These are phyloP conservation scores for Priceomyces haplophilus DNA, from an alignment of 805 yeast species.

Conservation along the genomic window DNA sequence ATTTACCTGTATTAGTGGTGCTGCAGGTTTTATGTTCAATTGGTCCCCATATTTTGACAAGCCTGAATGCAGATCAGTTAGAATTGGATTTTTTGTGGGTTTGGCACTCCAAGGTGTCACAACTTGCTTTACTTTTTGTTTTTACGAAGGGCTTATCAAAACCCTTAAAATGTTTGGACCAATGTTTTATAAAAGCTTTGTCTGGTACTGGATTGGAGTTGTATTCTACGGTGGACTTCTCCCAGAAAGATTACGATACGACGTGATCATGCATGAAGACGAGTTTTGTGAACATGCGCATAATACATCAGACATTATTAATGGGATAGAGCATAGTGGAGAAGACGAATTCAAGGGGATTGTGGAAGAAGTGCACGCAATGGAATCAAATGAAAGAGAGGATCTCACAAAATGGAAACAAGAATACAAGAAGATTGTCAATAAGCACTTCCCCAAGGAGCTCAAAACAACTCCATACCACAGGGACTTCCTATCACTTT, in stretches of 20 bases:
- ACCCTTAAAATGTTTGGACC: conserved; percentile 63
- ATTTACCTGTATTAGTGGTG: conserved; percentile 65
- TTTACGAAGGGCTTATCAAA: conserved; percentile 52
- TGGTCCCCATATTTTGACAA: conserved; percentile 92
- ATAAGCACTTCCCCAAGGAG: conserved; percentile 34
- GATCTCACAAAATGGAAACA: conserved; percentile 12
- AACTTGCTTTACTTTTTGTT: conserved; percentile 55
- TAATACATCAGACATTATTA: conserved; percentile 28
- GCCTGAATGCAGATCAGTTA: conserved; percentile 75
- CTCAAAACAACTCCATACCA: conserved; percentile 34
- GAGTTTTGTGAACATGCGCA: conserved; percentile 22
- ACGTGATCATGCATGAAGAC: conserved; percentile 53
- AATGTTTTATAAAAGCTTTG: conserved; percentile 59
- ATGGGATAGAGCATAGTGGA: conserved; percentile 37
- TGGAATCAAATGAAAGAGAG: conserved; percentile 8
- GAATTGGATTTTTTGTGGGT: conserved; percentile 78
- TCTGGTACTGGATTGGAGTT: conserved; percentile 79
- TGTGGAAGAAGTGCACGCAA: conserved; percentile 23
- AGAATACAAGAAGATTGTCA: conserved; percentile 28
- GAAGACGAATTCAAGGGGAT: conserved; percentile 35
- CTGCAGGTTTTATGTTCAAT: conserved; percentile 70
- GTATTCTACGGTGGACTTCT: conserved; percentile 81
- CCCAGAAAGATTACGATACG: conserved; percentile 85
- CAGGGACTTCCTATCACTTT: conserved; percentile 51
- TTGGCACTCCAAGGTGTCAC: conserved; percentile 73